These are phyloP conservation scores for Amphirosellinia nigrospora DNA, from an alignment of 495 filamentous ascomycete species.

Conservation along the genomic window DNA sequence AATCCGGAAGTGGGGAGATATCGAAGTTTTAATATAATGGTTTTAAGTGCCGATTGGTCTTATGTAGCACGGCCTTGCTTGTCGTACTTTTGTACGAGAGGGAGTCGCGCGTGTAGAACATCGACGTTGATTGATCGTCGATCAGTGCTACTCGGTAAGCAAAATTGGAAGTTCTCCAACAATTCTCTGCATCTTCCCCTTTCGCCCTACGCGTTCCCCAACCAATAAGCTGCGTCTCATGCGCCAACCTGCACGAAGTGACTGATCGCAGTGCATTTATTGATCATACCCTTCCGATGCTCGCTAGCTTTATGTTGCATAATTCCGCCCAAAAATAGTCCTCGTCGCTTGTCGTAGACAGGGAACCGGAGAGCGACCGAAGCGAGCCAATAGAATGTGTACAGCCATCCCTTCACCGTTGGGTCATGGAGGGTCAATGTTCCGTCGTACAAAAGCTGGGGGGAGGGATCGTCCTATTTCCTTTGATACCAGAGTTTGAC, in stretches of 20 bases:
- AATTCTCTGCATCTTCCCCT: conserved; percentile 6
- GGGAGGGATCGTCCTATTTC: conserved; percentile 1
- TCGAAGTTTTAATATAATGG: conserved; percentile 2
- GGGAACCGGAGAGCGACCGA: background rate
- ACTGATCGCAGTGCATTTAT: background rate
- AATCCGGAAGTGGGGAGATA: background rate
- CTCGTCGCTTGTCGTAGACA: background rate
- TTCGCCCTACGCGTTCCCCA: background rate
- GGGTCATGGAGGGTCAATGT: background rate
- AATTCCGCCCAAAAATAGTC: background rate
- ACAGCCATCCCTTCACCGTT: background rate
- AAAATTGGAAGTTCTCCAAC: background rate
- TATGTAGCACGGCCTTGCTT: background rate
- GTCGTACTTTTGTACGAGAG: background rate
- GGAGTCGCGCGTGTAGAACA: background rate
- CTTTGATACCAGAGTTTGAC: background rate
- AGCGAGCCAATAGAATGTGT: background rate
- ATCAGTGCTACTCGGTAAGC: background rate
- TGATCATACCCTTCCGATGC: background rate
- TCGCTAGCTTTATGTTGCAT: background rate
- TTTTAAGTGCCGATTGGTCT: background rate
- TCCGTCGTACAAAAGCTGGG: conserved; percentile 24
- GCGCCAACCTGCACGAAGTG: background rate
- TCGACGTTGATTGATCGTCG: background rate
- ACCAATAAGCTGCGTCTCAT: background rate